Base-by-base conservation (phyloP, 768 basidiomycete genomes). In the Podaxis sp. region DNA sequence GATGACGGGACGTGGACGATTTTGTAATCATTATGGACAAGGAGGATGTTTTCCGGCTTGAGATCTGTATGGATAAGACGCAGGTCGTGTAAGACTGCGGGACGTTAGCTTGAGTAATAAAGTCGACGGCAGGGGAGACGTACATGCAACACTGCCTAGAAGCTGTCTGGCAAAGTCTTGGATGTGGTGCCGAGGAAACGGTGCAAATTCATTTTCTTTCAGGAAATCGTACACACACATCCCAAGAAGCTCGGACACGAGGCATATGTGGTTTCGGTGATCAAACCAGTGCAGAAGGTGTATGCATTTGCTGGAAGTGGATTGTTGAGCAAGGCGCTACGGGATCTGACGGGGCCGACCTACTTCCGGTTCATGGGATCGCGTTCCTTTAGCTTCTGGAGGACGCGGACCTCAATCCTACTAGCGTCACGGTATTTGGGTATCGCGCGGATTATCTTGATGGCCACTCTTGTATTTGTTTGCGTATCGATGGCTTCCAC, bases 211-310 rank as follows among this genome's bases (percentile, higher is more conserved):
- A 75, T 99, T 99, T 74, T 96, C 95, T 82, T 98, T 99, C 70
- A 99, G 82, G 75, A 99, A 99, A 73, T 99, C 97, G 72, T 98
- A 99, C 17, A 99, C 92, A 76, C 96, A 98, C 89, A 94, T 93
- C 65, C 95, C 95, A 57, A 99, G 82, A 24, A 99, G 83, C 72
- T 97, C 95, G 3, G 95, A 96, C 55, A 99, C 97, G 19, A 99
- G 79, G 73, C 97, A 99, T 68, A 98, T 95, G 75, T 99, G 97
- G 77, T 97, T 97, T 68, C 93, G 86, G 76, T 93, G 94, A 79
- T 99, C 96, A 74, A 99, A 99, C 86, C 89, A 93, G 69, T 94
- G 86, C 58, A 95, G 79, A 33, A 99, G 82, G 75, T 98, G 96
- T 57, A 99, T 97, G 77, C 97, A 99, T 89, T 98, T 97, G 74